These are phyloP conservation scores for Taxillus chinensis DNA, from an alignment of 164 flowering plant genomes.

Conservation along the genomic window DNA sequence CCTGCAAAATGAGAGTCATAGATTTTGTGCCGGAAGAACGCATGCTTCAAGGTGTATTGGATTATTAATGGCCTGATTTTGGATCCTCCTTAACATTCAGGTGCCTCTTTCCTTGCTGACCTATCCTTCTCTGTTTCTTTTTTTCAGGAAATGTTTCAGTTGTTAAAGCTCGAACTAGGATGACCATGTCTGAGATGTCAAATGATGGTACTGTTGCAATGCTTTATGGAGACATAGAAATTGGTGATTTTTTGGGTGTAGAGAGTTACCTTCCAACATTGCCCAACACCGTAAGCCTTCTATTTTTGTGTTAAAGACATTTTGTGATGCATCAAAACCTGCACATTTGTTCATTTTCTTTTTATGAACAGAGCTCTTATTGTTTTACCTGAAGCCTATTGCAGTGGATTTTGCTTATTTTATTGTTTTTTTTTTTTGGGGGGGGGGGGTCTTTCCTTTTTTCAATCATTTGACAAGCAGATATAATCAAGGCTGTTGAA, in stretches of 20 bases:
- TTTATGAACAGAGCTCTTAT: no score
- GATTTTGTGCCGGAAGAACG: slow-evolving; percentile 44
- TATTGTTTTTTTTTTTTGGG: background rate
- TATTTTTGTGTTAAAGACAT: background rate
- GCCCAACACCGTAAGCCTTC: slow-evolving; percentile 68
- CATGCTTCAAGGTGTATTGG: slow-evolving; percentile 55
- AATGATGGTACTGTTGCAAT: slow-evolving; percentile 74
- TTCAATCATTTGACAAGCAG: no score
- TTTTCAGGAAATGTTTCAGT: slow-evolving; percentile 39
- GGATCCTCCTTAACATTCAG: background rate
- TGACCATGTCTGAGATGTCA: slow-evolving; percentile 73
- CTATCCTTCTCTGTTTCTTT: slow-evolving; percentile 1
- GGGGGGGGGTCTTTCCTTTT: no score
- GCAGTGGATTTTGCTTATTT: background rate
- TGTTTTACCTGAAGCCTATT: no score
- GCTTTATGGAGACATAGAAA: slow-evolving; percentile 64
- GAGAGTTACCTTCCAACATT: slow-evolving; percentile 69
- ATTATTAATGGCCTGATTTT: background rate
- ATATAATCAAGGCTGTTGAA: no score
- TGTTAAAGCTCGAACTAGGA: slow-evolving; percentile 32
- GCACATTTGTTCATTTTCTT: background rate
- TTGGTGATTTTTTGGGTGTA: slow-evolving; percentile 30
- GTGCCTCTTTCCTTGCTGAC: background rate
- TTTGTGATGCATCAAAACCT: background rate
- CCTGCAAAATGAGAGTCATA: slow-evolving; percentile 55